Percentiles rank a stretch among this genome's conserved stretches.
phyloP scores from a whole-genome alignment of 139 green algal species.

The Diplosphaera chodatii region DNA sequence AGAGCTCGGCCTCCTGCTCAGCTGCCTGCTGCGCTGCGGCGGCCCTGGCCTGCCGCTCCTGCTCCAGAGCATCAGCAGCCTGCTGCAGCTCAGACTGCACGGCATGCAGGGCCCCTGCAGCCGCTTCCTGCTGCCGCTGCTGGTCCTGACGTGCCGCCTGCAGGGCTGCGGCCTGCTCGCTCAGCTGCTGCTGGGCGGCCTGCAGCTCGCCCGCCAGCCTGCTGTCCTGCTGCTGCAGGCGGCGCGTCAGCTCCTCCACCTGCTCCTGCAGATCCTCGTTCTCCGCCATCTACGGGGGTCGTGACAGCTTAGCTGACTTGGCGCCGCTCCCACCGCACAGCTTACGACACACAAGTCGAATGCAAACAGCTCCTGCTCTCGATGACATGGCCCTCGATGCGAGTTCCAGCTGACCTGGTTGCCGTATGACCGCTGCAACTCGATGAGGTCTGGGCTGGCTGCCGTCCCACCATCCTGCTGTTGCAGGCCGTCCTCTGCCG shows the following conservation, averaged over 20 bases:
- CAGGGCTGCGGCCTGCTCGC: background rate
- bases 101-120: background rate
- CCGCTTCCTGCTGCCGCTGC: background rate
- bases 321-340: too few relatives aligned
- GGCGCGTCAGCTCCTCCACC: background rate
- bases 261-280: background rate
- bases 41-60: constrained; percentile 4
- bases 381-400: too few relatives aligned
- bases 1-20: background rate
- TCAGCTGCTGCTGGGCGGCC: background rate
- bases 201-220: background rate
- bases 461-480: background rate
- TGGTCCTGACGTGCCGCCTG: constrained; percentile 1
- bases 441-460: background rate
- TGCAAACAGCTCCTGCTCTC: too few relatives aligned
- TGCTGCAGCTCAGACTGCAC: constrained; percentile 6
- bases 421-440: background rate
- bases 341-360: too few relatives aligned
- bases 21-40: constrained; percentile 3
- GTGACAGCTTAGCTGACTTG: too few relatives aligned
- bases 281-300: background rate
- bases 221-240: background rate
- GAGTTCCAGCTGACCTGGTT: background rate
- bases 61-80: background rate
- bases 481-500: background rate